Base-by-base conservation (phyloP, 2,329 filamentous ascomycete genomes). In the Cordyceps cateniannulata region DNA sequence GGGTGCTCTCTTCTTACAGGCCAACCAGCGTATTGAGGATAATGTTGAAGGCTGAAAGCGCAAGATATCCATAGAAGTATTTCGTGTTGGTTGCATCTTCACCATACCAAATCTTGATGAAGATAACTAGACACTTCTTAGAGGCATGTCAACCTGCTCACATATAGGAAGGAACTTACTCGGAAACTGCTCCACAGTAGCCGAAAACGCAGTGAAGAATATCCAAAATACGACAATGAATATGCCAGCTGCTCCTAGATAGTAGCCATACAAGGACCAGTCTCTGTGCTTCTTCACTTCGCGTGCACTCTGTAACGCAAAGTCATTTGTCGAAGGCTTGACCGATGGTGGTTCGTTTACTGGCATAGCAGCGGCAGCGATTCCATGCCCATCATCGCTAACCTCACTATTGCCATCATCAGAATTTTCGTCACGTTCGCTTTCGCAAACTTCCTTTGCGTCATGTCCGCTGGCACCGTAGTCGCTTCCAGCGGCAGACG, bases 61-160 rank as follows among this genome's bases (percentile, higher is more conserved):
- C 27, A 25, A 53, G 40, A 29, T 55, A 59, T 0, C 60, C 60
- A 8, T 27, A 16, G 32, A 62, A 59, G 29, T 62, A 62, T 5
- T 42, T 1, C 1, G 29, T 5, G 18, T 59, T 59, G 1, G 18
- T 14, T 1, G 55, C 38, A 25, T 54, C 44, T 38, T 24, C 16
- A 7, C 14, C 32, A 5, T 53, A 51, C 60, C 60, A 62, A 9
- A 62, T 62, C 10, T 50, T 57, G 16, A 62, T 22, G 20, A 58
- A 62, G 1, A 62, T 55, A 2, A 5, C 55, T 62, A 20, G 14
- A 5, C 10, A 20, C 3, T 29, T 29, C 29, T 52, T 16, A 40
- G 12, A 44, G 6, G 38, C 12, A 4, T n/a, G 38, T 8, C 6
- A 5, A 20, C 3, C 12, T 16, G 42, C 18, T 27, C 3, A 47